Evolutionary conservation across 345 rosid species (phyloP), one percentile per base, ranked within the genome.

Genomic region (Raphanus sativus): DNA sequence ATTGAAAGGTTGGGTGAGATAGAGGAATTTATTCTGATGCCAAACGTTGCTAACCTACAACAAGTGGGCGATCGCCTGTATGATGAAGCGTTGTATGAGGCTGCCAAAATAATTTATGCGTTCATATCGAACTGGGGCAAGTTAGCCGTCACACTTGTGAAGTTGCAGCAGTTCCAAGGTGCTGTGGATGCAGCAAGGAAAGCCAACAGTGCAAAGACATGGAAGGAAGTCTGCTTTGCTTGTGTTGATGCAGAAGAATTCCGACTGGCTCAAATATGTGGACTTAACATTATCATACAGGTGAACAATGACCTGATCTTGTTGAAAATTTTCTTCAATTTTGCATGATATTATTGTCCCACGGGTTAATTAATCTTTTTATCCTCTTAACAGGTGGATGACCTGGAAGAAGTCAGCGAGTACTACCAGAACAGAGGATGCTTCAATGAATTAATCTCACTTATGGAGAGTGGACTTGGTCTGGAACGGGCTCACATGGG

Each of bases 401-500:
- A 95, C 73, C 81, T 95, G 82, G 98, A 95, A 81, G 99, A 95
- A 78, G 98, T 95, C 54, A 92, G 99, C 58, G 98, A 95, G 81
- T 95, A 80, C 81, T 95, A 95, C 84, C 99, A 95, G 89, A 92
- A 91, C 85, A 89, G 98, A 86, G 99, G 99, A 69, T 87, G 93
- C 89, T 95, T 95, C 87, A 95, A 86, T 82, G 99, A 95, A 76
- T 80, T 95, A 74, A 95, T 95, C 81, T 95, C 99, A 70, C 98
- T 95, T 70, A 95, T 95, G 98, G 99, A 95, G 85, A 95, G 99
- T 83, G 99, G 99, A 68, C 83, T 94, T 33, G 99, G 99, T 54
- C 83, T 95, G 38, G 99, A 95, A 83, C 96, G 98, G 32, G 99
- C 99, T 32, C 99, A 95, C 81, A 95, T 95, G 99, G 99, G 99